Evolutionary conservation across 805 yeast genomes (phyloP).

Genomic region (Lipomyces kockii): DNA sequence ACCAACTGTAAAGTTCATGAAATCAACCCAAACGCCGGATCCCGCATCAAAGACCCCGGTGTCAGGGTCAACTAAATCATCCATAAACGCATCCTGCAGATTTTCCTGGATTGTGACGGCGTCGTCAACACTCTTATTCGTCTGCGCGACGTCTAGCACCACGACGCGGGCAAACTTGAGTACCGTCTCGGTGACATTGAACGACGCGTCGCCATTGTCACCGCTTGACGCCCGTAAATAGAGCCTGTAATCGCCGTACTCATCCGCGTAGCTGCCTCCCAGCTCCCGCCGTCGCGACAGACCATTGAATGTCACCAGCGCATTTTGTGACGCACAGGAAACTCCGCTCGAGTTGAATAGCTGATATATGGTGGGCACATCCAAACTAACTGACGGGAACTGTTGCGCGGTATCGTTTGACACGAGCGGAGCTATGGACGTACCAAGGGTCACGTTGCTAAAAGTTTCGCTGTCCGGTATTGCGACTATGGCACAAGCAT

Average conservation of each 20-base stretch:
- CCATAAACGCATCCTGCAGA: conserved; percentile 22
- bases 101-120: conserved; percentile 22
- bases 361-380: conserved; percentile 6
- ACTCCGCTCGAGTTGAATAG: conserved; percentile 14
- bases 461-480: conserved; percentile 1
- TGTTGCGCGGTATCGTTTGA: neutral
- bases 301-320: conserved; percentile 25
- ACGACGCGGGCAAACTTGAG: conserved; percentile 21
- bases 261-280: neutral
- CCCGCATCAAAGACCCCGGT: conserved; percentile 1
- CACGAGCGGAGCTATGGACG: conserved; percentile 15
- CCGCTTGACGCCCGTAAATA: neutral
- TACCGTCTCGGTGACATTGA: conserved; percentile 18
- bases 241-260: neutral
- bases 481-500: conserved; percentile 14
- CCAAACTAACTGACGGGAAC: conserved; percentile 9
- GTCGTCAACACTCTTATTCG: conserved; percentile 20
- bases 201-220: neutral
- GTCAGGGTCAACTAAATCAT: conserved; percentile 15
- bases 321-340: conserved; percentile 28
- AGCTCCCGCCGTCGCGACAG: neutral
- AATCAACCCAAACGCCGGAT: conserved; percentile 7
- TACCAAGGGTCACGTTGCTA: conserved; percentile 23
- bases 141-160: conserved; percentile 27
- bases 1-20: conserved; percentile 7